Conservation (phyloP, 768 basidiomycete species). For the Agrocybe chaxingu region DNA sequence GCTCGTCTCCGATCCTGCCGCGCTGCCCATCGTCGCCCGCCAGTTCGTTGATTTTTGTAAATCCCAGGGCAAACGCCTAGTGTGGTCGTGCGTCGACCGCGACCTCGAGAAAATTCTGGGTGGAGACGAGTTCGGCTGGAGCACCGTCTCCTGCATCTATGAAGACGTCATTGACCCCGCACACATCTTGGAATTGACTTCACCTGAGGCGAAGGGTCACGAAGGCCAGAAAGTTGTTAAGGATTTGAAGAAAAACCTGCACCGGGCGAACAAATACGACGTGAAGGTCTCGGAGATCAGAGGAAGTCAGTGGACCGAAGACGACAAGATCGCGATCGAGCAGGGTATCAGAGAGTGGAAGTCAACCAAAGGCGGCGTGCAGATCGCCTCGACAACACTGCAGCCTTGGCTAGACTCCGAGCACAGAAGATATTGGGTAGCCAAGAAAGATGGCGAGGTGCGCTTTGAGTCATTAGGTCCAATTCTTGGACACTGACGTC, state of each 20-base stretch:
- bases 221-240: slow-evolving; percentile 42
- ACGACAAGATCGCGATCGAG: slow-evolving; percentile 45
- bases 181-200: slow-evolving; percentile 37
- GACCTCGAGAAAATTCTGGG: slow-evolving; percentile 50
- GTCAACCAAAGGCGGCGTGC: slow-evolving; percentile 47
- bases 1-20: slow-evolving; percentile 40
- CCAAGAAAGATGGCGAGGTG: slow-evolving; percentile 33
- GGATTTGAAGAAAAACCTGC: slow-evolving; percentile 60
- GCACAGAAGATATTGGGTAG: slow-evolving; percentile 58
- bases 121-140: slow-evolving; percentile 46
- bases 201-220: slow-evolving; percentile 30
- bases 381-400: slow-evolving; percentile 51
- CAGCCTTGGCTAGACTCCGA: slow-evolving; percentile 54
- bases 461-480: not conserved
- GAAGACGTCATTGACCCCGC: slow-evolving; percentile 57
- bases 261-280: slow-evolving; percentile 51
- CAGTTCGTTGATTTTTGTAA: slow-evolving; percentile 45
- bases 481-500: slow-evolving; percentile 2
- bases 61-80: slow-evolving; percentile 42
- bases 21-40: slow-evolving; percentile 29
- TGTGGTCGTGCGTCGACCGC: slow-evolving; percentile 60
- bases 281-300: slow-evolving; percentile 46
- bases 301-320: slow-evolving; percentile 35
- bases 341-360: slow-evolving; percentile 57
- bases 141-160: slow-evolving; percentile 57